These are phyloP conservation scores for Penicillium egyptiacum DNA, from an alignment of 495 filamentous ascomycete genomes.

Conservation along the genomic window DNA sequence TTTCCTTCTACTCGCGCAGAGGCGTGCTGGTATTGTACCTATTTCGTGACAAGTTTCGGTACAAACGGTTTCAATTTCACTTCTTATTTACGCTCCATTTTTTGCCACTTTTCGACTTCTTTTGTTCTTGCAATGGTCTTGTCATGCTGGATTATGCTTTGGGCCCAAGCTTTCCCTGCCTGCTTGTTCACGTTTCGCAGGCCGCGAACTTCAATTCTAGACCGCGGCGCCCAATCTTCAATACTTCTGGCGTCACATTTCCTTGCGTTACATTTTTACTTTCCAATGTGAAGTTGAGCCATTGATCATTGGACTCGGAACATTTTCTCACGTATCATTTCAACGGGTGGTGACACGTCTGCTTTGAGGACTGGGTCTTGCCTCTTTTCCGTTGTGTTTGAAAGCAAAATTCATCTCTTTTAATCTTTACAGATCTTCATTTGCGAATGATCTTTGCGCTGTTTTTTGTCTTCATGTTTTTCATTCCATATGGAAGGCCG, in stretches of 20 bases:
- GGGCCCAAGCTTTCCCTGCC: background rate
- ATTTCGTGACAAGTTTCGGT: conserved; percentile 19
- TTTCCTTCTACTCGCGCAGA: conserved; percentile 23
- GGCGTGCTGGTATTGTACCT: conserved; percentile 35
- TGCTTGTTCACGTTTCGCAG: background rate
- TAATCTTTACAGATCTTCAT: conserved; percentile 7
- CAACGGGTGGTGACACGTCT: conserved; percentile 6
- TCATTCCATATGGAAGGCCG: conserved; percentile 2
- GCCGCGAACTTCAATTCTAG: background rate
- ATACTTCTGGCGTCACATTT: conserved; percentile 9
- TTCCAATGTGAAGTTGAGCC: conserved; percentile 18
- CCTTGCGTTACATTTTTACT: conserved; percentile 9
- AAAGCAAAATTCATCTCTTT: background rate
- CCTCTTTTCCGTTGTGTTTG: background rate
- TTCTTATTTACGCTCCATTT: conserved; percentile 28
- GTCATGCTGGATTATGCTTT: background rate
- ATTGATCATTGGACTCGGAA: conserved; percentile 13
- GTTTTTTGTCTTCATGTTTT: conserved; percentile 1
- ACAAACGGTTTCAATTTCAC: conserved; percentile 20
- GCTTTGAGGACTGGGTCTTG: background rate
- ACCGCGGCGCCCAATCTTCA: background rate
- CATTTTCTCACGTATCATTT: conserved; percentile 4
- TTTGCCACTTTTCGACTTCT: conserved; percentile 14
- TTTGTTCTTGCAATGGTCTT: conserved; percentile 12
- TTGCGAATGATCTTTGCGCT: background rate